Percentiles rank a stretch among this genome's conserved stretches.
Evolutionary conservation across 768 basidiomycete species (phyloP).

Genomic region (Chalciporus pseudorubinellus): DNA sequence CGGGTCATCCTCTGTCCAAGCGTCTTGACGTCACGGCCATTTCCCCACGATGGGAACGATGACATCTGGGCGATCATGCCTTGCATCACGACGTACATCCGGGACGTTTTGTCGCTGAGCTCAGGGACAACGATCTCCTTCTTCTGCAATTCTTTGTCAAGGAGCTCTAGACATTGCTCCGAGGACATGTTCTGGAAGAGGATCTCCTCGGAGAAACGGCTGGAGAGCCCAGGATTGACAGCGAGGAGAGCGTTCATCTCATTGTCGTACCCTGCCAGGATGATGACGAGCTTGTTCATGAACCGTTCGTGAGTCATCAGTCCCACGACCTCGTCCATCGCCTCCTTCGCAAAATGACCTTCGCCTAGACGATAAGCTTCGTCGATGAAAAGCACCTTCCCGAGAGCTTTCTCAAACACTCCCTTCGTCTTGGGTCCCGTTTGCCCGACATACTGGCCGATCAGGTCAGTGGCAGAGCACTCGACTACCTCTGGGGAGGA

Average conservation of each 20-base stretch:
- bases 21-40: slow-evolving; percentile 62
- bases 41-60: slow-evolving; percentile 58
- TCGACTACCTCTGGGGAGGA: slow-evolving; percentile 53
- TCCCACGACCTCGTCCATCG: slow-evolving; percentile 71
- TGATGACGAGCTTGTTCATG: slow-evolving; percentile 60
- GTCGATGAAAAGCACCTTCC: slow-evolving; percentile 69
- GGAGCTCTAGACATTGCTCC: slow-evolving; percentile 49
- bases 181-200: slow-evolving; percentile 54
- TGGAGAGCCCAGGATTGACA: slow-evolving; percentile 64
- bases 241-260: slow-evolving; percentile 62
- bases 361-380: slow-evolving; percentile 67
- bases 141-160: slow-evolving; percentile 48
- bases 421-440: slow-evolving; percentile 67
- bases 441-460: slow-evolving; percentile 69
- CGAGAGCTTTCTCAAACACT: slow-evolving; percentile 62
- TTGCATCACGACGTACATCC: slow-evolving; percentile 31
- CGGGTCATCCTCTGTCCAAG: slow-evolving; percentile 49
- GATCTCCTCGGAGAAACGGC: slow-evolving; percentile 67
- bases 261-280: slow-evolving; percentile 68
- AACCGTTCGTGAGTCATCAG: slow-evolving; percentile 58
- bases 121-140: slow-evolving; percentile 37
- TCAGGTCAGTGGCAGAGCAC: slow-evolving; percentile 68
- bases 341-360: slow-evolving; percentile 68
- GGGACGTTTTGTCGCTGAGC: slow-evolving; percentile 22
- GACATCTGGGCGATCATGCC: slow-evolving; percentile 42